Evolutionary conservation across 352 stramenopile species (phyloP).

Genomic region (Phytopythium ostracodes): DNA sequence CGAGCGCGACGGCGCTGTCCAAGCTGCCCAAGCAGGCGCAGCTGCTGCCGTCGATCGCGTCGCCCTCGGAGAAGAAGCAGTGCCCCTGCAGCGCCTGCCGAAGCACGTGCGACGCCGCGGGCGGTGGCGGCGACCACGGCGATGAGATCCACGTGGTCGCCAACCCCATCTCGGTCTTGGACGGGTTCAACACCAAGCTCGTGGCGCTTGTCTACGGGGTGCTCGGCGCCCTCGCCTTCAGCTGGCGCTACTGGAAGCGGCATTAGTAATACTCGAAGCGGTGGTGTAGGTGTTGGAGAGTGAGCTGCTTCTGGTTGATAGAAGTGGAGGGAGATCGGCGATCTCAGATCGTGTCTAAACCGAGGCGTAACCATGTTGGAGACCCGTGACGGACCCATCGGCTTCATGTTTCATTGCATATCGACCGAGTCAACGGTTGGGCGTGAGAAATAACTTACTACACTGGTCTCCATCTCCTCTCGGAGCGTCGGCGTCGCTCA

Average conservation of each 20-base stretch:
- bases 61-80: conserved; percentile 46
- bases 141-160: conserved; percentile 47
- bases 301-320: neutral
- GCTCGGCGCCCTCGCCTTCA: conserved; percentile 29
- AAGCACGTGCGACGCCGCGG: conserved; percentile 55
- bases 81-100: conserved; percentile 74
- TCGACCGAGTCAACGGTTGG: neutral
- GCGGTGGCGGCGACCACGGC: conserved; percentile 17
- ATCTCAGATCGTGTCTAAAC: neutral
- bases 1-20: conserved; percentile 10
- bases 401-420: too few relatives aligned
- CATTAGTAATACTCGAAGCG: neutral
- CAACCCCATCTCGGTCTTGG: conserved; percentile 65
- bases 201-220: conserved; percentile 57
- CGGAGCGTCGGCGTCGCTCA: too few relatives aligned
- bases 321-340: too few relatives aligned
- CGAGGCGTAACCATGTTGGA: too few relatives aligned
- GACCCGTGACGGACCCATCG: too few relatives aligned
- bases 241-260: conserved; percentile 38
- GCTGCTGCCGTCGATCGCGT: conserved; percentile 62
- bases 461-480: too few relatives aligned
- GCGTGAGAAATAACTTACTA: neutral
- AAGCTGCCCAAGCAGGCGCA: conserved; percentile 62
- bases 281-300: neutral
- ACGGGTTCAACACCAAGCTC: conserved; percentile 60